Evolutionary conservation across 495 filamentous ascomycete genomes (phyloP).

Genomic region (Penicillium malachiteum): DNA sequence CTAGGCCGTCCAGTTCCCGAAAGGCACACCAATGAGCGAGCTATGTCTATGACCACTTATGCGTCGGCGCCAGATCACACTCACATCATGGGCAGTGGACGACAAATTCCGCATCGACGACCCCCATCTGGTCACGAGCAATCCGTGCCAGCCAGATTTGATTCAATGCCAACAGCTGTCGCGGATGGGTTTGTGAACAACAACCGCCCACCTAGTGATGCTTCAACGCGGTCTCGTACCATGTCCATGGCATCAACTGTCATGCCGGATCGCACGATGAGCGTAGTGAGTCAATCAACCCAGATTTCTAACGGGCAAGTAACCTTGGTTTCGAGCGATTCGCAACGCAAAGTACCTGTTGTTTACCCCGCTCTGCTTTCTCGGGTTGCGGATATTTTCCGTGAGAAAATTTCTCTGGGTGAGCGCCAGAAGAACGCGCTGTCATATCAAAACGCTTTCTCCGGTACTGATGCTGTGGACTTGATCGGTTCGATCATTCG

Average conservation of each 20-base stretch:
- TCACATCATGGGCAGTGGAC: slow-evolving; percentile 82
- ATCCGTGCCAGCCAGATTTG: slow-evolving; percentile 14
- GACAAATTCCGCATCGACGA: slow-evolving; percentile 72
- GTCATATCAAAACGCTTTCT: slow-evolving; percentile 95
- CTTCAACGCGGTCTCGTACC: slow-evolving; percentile 50
- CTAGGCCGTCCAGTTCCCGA: slow-evolving; percentile 90
- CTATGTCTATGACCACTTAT: slow-evolving; percentile 95
- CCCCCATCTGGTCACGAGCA: slow-evolving; percentile 54
- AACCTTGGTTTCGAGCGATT: slow-evolving; percentile 46
- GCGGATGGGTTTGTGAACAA: slow-evolving; percentile 26
- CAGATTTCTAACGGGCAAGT: slow-evolving; percentile 31
- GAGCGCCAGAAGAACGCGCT: slow-evolving; percentile 96
- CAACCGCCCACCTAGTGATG: slow-evolving; percentile 44
- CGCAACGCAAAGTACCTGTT: slow-evolving; percentile 63
- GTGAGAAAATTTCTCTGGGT: slow-evolving; percentile 74
- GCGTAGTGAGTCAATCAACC: slow-evolving; percentile 41
- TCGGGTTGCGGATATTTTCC: slow-evolving; percentile 84
- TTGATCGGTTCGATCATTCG: slow-evolving; percentile 92
- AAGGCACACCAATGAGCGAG: slow-evolving; percentile 76
- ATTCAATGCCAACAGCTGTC: slow-evolving; percentile 23
- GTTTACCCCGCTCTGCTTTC: slow-evolving; percentile 94
- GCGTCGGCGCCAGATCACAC: slow-evolving; percentile 71
- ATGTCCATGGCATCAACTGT: slow-evolving; percentile 92
- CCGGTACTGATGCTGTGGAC: slow-evolving; percentile 92
- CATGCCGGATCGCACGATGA: slow-evolving; percentile 51